Evolutionary conservation across 176 grass and related monocot genomes (phyloP).

Genomic region (Paspalum vaginatum): DNA sequence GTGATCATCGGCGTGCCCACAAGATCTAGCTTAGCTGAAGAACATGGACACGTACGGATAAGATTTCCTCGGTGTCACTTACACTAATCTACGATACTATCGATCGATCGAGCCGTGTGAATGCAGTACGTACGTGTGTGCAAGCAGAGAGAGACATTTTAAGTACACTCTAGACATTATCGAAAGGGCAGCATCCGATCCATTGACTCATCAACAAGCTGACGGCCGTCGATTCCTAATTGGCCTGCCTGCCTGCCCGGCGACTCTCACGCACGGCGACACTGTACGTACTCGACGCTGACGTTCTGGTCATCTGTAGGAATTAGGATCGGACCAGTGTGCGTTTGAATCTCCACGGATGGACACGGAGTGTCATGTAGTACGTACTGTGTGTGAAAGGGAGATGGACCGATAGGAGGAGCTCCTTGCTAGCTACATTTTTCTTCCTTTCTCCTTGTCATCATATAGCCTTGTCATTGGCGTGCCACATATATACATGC

Average conservation of each 20-base stretch:
- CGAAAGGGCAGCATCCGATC: neutral
- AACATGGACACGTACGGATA: constrained; percentile 22
- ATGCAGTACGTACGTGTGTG: neutral
- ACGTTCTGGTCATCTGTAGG: too few relatives aligned
- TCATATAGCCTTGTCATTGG: neutral
- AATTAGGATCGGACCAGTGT: too few relatives aligned
- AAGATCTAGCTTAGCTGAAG: too few relatives aligned
- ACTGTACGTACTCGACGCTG: too few relatives aligned
- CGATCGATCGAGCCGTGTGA: neutral
- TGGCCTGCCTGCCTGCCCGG: neutral
- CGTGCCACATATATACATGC: neutral
- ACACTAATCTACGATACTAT: neutral
- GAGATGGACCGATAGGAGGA: too few relatives aligned
- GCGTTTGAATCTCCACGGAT: too few relatives aligned
- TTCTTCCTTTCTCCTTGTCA: constrained; percentile 29
- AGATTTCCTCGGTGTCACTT: constrained; percentile 50
- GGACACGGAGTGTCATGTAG: too few relatives aligned
- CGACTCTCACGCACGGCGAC: too few relatives aligned
- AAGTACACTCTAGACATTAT: neutral
- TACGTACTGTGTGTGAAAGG: too few relatives aligned
- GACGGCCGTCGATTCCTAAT: neutral
- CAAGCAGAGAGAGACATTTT: neutral
- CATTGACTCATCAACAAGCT: neutral
- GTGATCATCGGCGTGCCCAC: neutral
- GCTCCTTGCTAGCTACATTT: neutral